Evolutionary conservation across 345 rosid genomes (phyloP).

Genomic region (Acer saccharum): DNA sequence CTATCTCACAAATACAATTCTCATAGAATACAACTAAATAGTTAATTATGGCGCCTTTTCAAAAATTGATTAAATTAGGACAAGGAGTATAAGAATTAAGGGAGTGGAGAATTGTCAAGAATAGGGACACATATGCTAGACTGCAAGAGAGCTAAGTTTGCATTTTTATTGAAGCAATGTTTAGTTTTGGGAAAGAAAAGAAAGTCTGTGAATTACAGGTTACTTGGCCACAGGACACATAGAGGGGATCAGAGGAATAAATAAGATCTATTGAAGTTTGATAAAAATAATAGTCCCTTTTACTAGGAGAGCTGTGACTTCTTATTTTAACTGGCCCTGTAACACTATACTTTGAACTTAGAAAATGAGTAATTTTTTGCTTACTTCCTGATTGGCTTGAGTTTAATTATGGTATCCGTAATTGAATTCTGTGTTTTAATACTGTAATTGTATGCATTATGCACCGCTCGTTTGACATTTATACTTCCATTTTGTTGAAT

Average conservation of each 20-base stretch:
- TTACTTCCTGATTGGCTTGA: not conserved
- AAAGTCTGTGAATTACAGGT: not conserved
- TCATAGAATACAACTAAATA: not conserved
- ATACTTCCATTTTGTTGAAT: conserved; percentile 13
- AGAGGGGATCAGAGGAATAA: not conserved
- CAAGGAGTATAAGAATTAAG: not conserved
- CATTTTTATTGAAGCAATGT: not conserved
- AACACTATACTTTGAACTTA: not conserved
- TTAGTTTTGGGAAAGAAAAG: not conserved
- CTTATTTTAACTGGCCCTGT: not conserved
- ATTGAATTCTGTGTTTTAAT: not conserved
- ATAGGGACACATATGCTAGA: not conserved
- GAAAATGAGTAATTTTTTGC: not conserved
- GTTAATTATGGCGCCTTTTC: not conserved
- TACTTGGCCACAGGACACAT: not conserved
- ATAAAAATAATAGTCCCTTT: not conserved
- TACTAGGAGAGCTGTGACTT: not conserved
- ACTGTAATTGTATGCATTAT: not conserved
- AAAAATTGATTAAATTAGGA: conserved; percentile 1
- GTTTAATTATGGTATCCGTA: not conserved
- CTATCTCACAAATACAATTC: not conserved
- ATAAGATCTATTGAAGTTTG: not conserved
- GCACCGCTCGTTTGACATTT: conserved; percentile 13
- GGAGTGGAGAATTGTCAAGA: not conserved
- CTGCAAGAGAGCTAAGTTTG: not conserved